phyloP scores from a whole-genome alignment of 352 stramenopile genomes.

The Globisporangium carolinianum region DNA sequence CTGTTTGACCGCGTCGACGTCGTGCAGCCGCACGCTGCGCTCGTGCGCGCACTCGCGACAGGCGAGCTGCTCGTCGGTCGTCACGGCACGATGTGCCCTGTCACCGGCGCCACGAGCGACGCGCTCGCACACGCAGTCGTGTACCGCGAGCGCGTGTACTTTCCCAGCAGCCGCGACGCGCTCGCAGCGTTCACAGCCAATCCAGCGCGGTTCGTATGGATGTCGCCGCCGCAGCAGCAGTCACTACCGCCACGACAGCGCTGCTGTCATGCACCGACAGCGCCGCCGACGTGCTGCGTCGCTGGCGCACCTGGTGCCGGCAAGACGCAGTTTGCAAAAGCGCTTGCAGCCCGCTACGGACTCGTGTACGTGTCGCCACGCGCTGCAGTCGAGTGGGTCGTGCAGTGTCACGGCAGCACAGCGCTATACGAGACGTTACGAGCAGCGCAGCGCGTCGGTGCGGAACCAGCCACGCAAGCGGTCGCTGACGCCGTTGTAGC shows the following conservation, averaged over 20 bases:
- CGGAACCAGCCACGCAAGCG: slow-evolving; percentile 13
- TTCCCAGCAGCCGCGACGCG: slow-evolving; percentile 23
- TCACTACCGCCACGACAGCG: background rate
- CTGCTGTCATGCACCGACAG: slow-evolving; percentile 8
- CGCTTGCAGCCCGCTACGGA: slow-evolving; percentile 8
- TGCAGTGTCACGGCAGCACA: slow-evolving; percentile 41
- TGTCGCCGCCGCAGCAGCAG: background rate
- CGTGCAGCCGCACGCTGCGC: slow-evolving; percentile 8
- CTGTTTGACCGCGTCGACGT: slow-evolving; percentile 42
- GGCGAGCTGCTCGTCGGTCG: slow-evolving; percentile 49
- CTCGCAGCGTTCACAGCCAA: slow-evolving; percentile 12
- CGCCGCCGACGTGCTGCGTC: slow-evolving; percentile 12
- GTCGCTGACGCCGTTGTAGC: slow-evolving; percentile 30
- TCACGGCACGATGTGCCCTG: slow-evolving; percentile 35
- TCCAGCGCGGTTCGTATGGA: slow-evolving; percentile 12
- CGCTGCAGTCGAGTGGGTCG: slow-evolving; percentile 41
- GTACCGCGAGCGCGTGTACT: slow-evolving; percentile 58
- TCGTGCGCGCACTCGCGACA: slow-evolving; percentile 19
- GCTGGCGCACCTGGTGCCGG: slow-evolving; percentile 6
- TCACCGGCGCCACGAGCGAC: slow-evolving; percentile 17
- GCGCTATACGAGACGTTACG: slow-evolving; percentile 18
- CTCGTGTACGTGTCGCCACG: slow-evolving; percentile 35
- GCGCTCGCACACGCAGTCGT: slow-evolving; percentile 16
- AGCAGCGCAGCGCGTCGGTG: slow-evolving; percentile 4
- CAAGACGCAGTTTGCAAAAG: slow-evolving; percentile 12